Evolutionary conservation across 306 rosid genomes (phyloP).

Genomic region (Aeschynomene evenia): DNA sequence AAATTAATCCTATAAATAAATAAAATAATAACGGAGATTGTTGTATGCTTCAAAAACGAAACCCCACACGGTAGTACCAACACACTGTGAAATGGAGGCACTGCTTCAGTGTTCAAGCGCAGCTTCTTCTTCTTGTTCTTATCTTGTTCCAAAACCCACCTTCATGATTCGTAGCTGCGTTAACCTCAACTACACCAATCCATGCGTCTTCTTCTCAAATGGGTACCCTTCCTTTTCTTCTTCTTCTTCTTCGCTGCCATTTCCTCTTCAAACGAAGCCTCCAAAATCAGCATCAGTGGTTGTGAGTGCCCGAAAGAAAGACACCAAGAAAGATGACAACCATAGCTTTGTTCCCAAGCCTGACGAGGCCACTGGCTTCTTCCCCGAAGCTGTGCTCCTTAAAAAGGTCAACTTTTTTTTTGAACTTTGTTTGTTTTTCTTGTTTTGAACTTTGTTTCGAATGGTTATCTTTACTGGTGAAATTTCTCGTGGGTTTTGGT

Average conservation of each 20-base stretch:
- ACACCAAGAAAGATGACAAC: conserved; percentile 53
- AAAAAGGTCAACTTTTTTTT: conserved; percentile 55
- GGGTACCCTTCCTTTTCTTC: conserved; percentile 32
- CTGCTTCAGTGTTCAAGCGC: conserved; percentile 16
- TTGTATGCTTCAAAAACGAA: no score
- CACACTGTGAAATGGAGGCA: conserved; percentile 42
- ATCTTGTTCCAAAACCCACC: conserved; percentile 31
- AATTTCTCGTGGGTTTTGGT: not conserved
- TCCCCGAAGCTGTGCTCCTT: conserved; percentile 92
- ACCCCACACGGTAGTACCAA: no score
- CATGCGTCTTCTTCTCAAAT: conserved; percentile 28
- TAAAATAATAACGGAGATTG: no score
- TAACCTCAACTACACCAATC: conserved; percentile 22
- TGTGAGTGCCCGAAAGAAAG: conserved; percentile 48
- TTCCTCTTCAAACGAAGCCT: conserved; percentile 32
- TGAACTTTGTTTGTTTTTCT: conserved; percentile 3
- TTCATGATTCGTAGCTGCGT: conserved; percentile 19
- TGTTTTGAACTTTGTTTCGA: not conserved
- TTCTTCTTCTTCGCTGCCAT: conserved; percentile 35
- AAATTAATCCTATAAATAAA: no score
- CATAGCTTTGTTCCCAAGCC: conserved; percentile 64
- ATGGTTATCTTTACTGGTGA: not conserved
- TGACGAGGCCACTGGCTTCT: conserved; percentile 65
- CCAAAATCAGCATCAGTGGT: conserved; percentile 46
- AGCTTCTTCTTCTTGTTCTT: conserved; percentile 13